Evolutionary conservation across 176 grass and related monocot species (phyloP).

Genomic region (Eleusine coracana): DNA sequence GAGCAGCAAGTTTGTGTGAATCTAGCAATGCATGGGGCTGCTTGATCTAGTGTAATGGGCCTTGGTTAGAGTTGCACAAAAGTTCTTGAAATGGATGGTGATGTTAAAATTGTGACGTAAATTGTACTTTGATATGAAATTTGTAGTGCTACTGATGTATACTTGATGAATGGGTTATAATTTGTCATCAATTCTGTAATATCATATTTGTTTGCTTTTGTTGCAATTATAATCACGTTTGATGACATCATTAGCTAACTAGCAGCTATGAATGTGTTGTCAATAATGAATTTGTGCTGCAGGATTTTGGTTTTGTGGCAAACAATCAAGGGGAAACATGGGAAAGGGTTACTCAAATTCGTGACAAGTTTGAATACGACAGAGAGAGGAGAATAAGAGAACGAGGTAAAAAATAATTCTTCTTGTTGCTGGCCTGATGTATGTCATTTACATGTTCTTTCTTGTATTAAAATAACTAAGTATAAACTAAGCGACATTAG

Average conservation of each 20-base stretch:
- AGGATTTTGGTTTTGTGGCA: conserved; percentile 58
- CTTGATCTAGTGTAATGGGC: background rate
- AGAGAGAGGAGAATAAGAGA: conserved; percentile 89
- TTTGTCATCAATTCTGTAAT: background rate
- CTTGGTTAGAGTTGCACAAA: background rate
- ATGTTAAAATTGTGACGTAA: background rate
- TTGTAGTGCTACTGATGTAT: background rate
- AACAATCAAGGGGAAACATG: conserved; percentile 65
- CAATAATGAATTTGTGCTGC: conserved; percentile 36
- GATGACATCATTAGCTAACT: background rate
- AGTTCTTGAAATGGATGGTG: background rate
- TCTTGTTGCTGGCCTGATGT: background rate
- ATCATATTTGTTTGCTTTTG: background rate
- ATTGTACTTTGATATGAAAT: conserved; percentile 18
- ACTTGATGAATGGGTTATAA: background rate
- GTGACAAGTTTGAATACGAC: conserved; percentile 98
- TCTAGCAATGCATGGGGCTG: background rate
- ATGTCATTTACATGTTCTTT: background rate
- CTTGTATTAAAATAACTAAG: background rate
- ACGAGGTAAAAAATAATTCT: conserved; percentile 59
- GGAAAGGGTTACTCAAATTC: conserved; percentile 94
- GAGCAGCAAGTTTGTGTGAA: background rate
- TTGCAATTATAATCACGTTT: background rate
- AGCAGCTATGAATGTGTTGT: conserved; percentile 2
- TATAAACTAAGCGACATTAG: background rate